These are phyloP conservation scores for Colletotrichum tanaceti DNA, from an alignment of 2,329 filamentous ascomycete genomes.

Conservation along the genomic window DNA sequence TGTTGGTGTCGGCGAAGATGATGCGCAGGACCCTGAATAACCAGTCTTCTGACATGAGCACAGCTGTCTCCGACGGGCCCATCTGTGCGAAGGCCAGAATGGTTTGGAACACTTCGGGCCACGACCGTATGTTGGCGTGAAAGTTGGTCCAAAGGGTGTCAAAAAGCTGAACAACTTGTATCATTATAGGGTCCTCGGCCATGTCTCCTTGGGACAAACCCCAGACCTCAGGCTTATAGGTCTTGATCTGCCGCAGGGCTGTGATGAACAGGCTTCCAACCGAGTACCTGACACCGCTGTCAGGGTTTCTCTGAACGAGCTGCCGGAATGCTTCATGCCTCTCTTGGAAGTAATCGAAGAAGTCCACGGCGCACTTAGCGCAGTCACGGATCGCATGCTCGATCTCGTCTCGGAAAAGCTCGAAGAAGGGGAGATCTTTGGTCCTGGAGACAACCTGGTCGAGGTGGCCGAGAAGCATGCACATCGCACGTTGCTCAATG, in stretches of 20 bases:
- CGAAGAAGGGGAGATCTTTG: constrained; percentile 75
- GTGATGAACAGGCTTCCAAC: constrained; percentile 63
- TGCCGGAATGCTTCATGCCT: constrained; percentile 70
- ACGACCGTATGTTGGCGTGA: constrained; percentile 71
- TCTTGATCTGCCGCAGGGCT: constrained; percentile 65
- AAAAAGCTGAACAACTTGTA: constrained; percentile 53
- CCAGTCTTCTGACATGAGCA: constrained; percentile 71
- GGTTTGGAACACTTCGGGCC: constrained; percentile 82
- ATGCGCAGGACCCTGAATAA: constrained; percentile 69
- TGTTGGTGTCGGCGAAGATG: constrained; percentile 67
- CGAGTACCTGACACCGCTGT: constrained; percentile 65
- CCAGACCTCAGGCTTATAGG: constrained; percentile 60
- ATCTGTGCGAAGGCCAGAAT: constrained; percentile 73
- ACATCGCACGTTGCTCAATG: constrained; percentile 62
- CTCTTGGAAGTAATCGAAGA: constrained; percentile 70
- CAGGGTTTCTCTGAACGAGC: constrained; percentile 71
- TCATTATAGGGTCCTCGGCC: constrained; percentile 33
- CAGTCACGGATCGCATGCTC: constrained; percentile 62
- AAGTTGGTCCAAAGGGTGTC: constrained; percentile 71
- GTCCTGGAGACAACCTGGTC: constrained; percentile 80
- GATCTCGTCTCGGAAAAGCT: constrained; percentile 63
- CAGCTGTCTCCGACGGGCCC: constrained; percentile 67
- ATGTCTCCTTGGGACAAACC: constrained; percentile 48
- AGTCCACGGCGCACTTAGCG: constrained; percentile 66
- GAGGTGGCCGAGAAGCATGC: constrained; percentile 71